phyloP scores from a whole-genome alignment of 768 basidiomycete genomes.

The Trametes cingulata region DNA sequence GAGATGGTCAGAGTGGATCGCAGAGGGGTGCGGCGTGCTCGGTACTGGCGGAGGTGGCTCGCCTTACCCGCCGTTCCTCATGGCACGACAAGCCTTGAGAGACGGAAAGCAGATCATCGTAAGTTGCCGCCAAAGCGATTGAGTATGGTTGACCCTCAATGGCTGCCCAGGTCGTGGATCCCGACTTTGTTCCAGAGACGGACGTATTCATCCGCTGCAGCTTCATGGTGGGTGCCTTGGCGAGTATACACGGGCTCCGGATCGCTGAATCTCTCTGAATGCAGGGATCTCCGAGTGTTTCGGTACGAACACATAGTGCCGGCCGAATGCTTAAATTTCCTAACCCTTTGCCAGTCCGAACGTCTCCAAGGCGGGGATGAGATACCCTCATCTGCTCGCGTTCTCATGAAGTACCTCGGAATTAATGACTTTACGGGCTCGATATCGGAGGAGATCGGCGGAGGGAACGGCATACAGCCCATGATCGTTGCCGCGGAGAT shows the following conservation, averaged over 20 bases:
- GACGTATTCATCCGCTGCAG: slow-evolving; percentile 33
- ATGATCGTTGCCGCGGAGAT: slow-evolving; percentile 32
- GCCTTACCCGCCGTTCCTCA: slow-evolving; percentile 52
- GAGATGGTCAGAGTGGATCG: slow-evolving; percentile 55
- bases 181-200: slow-evolving; percentile 43
- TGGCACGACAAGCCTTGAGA: slow-evolving; percentile 52
- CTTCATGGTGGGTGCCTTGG: slow-evolving; percentile 30
- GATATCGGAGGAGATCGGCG: slow-evolving; percentile 42
- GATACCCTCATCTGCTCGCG: slow-evolving; percentile 25
- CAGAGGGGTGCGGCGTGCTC: slow-evolving; percentile 62
- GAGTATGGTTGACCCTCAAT: background rate
- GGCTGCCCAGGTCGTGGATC: slow-evolving; percentile 26
- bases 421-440: slow-evolving; percentile 24
- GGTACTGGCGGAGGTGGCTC: slow-evolving; percentile 67
- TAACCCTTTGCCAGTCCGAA: slow-evolving; percentile 19
- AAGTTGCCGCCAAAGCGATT: background rate
- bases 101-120: slow-evolving; percentile 38
- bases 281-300: slow-evolving; percentile 31
- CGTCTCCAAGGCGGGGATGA: slow-evolving; percentile 30
- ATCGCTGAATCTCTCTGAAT: background rate
- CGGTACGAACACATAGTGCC: slow-evolving; percentile 8
- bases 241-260: no score
- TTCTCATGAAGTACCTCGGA: slow-evolving; percentile 28
- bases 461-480: slow-evolving; percentile 40
- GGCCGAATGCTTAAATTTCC: no score